These are phyloP conservation scores for Neurospora intermedia DNA, from an alignment of 495 filamentous ascomycete genomes.

Conservation along the genomic window DNA sequence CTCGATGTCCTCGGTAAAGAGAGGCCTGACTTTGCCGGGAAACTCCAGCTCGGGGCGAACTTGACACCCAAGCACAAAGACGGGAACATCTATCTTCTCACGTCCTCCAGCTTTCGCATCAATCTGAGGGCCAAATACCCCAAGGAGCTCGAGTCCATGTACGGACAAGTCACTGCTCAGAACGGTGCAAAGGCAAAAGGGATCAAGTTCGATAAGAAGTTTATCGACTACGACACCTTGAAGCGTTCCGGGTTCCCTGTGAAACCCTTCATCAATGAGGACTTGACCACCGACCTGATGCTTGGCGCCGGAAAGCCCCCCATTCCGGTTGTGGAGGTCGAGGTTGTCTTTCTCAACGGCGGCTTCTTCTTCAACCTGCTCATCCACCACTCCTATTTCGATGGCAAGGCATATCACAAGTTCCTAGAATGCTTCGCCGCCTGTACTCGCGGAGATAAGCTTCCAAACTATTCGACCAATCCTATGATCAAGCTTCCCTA, in stretches of 20 bases:
- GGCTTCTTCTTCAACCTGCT: constrained; percentile 25
- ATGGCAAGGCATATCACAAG: constrained; percentile 37
- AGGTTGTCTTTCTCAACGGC: constrained; percentile 20
- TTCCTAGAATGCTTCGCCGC: constrained; percentile 37
- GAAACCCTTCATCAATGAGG: constrained; percentile 14
- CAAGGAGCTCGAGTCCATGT: background rate
- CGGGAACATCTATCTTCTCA: background rate
- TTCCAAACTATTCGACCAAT: background rate
- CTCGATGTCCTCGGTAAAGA: constrained; percentile 15
- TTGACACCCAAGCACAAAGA: background rate
- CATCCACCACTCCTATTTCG: constrained; percentile 25
- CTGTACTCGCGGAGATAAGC: constrained; percentile 9
- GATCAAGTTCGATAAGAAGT: constrained; percentile 1
- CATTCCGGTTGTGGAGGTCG: constrained; percentile 22
- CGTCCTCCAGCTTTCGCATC: background rate
- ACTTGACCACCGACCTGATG: constrained; percentile 11
- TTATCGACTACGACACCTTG: constrained; percentile 14
- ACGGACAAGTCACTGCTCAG: background rate
- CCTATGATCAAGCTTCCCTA: background rate
- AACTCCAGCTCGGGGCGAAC: constrained; percentile 15
- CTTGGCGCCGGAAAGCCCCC: constrained; percentile 8
- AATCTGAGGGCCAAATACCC: background rate
- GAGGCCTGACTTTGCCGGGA: constrained; percentile 24
- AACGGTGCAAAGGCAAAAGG: background rate
- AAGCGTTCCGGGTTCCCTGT: constrained; percentile 21